Conservation (phyloP, 1,284 basidiomycete genomes). For the Amylostereum areolatum region DNA sequence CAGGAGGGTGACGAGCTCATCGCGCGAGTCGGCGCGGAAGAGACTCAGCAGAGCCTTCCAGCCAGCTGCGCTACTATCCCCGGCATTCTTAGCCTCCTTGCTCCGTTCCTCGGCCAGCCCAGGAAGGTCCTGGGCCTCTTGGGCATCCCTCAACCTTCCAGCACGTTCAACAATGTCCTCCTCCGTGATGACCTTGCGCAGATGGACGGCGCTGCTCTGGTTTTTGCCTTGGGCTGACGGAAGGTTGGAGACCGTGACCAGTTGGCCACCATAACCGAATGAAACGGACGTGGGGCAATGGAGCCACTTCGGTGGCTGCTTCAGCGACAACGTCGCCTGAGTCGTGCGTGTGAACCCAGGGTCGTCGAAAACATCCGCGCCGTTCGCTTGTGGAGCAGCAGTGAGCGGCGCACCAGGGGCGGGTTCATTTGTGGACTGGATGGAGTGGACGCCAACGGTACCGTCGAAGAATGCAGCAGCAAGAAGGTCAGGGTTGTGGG, state of each 20-base stretch:
- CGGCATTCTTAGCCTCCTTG: slow-evolving; percentile 27
- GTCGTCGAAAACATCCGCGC: slow-evolving; percentile 74
- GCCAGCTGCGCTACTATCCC: no score
- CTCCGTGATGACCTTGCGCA: slow-evolving; percentile 78
- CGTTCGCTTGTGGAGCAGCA: slow-evolving; percentile 49
- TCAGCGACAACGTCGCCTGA: slow-evolving; percentile 68
- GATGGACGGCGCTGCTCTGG: slow-evolving; percentile 74
- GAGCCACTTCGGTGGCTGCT: slow-evolving; percentile 95
- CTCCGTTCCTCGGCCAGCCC: slow-evolving; percentile 62
- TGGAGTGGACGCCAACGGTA: slow-evolving; percentile 76
- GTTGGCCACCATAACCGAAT: slow-evolving; percentile 92
- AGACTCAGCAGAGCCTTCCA: slow-evolving; percentile 91
- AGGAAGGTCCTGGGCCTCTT: slow-evolving; percentile 56
- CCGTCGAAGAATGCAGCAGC: slow-evolving; percentile 83
- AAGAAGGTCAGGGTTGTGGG: slow-evolving; percentile 89
- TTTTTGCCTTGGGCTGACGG: slow-evolving; percentile 66
- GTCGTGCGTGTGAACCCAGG: slow-evolving; percentile 50
- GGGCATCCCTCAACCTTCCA: slow-evolving; percentile 61
- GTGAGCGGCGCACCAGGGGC: slow-evolving; percentile 30
- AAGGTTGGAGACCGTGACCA: slow-evolving; percentile 76
- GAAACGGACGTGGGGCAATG: slow-evolving; percentile 77
- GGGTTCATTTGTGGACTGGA: slow-evolving; percentile 84
- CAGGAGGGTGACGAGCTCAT: slow-evolving; percentile 86
- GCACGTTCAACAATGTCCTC: slow-evolving; percentile 75
- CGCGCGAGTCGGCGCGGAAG: slow-evolving; percentile 84